phyloP scores from a whole-genome alignment of 2,329 filamentous ascomycete genomes.

The Aspergillus luchuensis region DNA sequence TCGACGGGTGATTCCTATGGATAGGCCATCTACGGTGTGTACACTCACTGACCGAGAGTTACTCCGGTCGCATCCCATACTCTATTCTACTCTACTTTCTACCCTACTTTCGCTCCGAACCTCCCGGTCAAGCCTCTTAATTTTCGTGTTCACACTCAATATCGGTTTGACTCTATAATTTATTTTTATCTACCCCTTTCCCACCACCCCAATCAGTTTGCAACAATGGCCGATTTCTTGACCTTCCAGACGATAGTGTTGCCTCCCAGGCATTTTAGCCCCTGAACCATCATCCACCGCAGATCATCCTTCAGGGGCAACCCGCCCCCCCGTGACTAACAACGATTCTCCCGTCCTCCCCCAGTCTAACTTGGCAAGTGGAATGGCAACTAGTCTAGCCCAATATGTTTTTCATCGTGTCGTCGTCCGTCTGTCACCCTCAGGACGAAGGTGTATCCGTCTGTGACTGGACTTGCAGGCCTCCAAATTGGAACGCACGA shows the following conservation, averaged over 20 bases:
- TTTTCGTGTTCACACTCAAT: background rate
- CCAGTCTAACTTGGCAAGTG: background rate
- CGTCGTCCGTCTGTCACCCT: too few relatives aligned
- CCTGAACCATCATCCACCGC: conserved; percentile 12
- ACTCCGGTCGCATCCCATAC: too few relatives aligned
- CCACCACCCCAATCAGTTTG: conserved; percentile 10
- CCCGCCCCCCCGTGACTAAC: background rate
- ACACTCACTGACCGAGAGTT: background rate
- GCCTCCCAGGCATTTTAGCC: conserved; percentile 1
- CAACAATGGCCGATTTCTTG: background rate
- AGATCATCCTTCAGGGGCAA: conserved; percentile 14
- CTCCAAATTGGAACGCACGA: background rate
- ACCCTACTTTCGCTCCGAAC: background rate
- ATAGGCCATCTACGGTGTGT: too few relatives aligned
- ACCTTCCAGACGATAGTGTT: background rate
- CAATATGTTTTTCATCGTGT: background rate
- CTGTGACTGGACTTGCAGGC: background rate
- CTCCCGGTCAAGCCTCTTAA: background rate
- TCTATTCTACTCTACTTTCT: too few relatives aligned
- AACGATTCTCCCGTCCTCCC: background rate
- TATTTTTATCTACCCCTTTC: conserved; percentile 14
- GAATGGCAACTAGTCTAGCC: background rate
- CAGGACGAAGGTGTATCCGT: background rate
- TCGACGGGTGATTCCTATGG: too few relatives aligned
- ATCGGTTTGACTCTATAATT: background rate